Percentiles rank a stretch among this genome's conserved stretches.
Conservation (phyloP, 2,329 filamentous ascomycete genomes). For the Alternaria sp. region DNA sequence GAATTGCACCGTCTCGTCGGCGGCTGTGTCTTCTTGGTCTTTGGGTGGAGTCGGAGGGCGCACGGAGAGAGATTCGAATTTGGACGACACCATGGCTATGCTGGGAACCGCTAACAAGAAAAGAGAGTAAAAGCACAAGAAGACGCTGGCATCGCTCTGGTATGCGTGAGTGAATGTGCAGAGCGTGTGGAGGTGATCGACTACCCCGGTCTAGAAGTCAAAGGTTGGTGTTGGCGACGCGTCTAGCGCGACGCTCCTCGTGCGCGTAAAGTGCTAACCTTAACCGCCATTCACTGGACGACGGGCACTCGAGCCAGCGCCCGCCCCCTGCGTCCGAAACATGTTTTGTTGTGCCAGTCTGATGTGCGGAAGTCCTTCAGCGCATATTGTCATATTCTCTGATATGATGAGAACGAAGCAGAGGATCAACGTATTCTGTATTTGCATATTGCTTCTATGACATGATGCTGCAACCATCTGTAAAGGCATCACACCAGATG, state of each 20-base stretch:
- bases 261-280: conserved; percentile 23
- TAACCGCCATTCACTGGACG: conserved; percentile 10
- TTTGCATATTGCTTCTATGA: background rate
- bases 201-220: conserved; percentile 11
- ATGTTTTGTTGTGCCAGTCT: background rate
- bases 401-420: background rate
- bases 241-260: conserved; percentile 16
- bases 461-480: background rate
- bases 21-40: conserved; percentile 48
- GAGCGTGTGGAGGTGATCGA: conserved; percentile 20
- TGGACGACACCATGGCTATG: conserved; percentile 51
- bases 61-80: conserved; percentile 56
- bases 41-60: conserved; percentile 64
- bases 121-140: conserved; percentile 24
- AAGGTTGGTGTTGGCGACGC: conserved; percentile 25
- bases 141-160: conserved; percentile 35
- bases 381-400: background rate
- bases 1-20: conserved; percentile 51
- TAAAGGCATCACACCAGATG: background rate
- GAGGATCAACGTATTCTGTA: background rate
- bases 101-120: conserved; percentile 31
- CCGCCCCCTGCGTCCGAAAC: background rate
- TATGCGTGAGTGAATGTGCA: conserved; percentile 13
- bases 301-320: conserved; percentile 9
- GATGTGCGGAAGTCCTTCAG: background rate